These are phyloP conservation scores for Fusarium haematococcum DNA, from an alignment of 2,329 filamentous ascomycete genomes.

Conservation along the genomic window DNA sequence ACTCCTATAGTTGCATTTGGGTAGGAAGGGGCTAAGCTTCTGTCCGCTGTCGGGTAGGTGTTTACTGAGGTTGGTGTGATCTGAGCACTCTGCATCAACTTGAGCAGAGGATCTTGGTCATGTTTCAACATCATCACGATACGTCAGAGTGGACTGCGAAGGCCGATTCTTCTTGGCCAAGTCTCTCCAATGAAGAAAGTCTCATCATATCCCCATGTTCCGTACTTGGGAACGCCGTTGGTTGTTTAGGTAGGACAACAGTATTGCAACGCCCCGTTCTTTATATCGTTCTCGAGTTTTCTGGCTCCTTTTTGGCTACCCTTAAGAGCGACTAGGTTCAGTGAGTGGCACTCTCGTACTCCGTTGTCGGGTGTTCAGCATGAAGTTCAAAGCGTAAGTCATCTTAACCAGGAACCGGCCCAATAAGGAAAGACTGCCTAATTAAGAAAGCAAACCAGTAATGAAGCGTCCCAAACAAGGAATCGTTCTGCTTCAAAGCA, in stretches of 20 bases:
- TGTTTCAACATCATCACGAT: neutral
- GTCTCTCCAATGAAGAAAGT: neutral
- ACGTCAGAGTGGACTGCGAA: neutral
- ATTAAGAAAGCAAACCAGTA: neutral
- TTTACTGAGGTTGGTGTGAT: neutral
- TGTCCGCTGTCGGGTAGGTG: neutral
- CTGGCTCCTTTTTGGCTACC: too few species aligned
- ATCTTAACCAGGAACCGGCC: neutral
- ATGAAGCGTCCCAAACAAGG: neutral
- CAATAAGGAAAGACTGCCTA: neutral
- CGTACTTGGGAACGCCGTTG: neutral
- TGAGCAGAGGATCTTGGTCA: neutral
- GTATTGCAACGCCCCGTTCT: neutral
- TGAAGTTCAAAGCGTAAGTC: too few species aligned
- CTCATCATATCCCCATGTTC: neutral
- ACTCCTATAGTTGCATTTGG: neutral
- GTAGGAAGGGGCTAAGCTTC: neutral
- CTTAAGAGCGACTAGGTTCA: neutral
- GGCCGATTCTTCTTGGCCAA: neutral
- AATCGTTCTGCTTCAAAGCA: neutral
- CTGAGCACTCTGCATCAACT: neutral
- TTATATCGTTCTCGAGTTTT: neutral
- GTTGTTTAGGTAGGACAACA: neutral
- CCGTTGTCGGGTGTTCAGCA: fast-evolving
- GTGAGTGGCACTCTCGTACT: neutral